Percentiles rank a stretch among this genome's conserved stretches.
Evolutionary conservation across 2,329 filamentous ascomycete genomes (phyloP).

Genomic region (Hypoxylon sp.): DNA sequence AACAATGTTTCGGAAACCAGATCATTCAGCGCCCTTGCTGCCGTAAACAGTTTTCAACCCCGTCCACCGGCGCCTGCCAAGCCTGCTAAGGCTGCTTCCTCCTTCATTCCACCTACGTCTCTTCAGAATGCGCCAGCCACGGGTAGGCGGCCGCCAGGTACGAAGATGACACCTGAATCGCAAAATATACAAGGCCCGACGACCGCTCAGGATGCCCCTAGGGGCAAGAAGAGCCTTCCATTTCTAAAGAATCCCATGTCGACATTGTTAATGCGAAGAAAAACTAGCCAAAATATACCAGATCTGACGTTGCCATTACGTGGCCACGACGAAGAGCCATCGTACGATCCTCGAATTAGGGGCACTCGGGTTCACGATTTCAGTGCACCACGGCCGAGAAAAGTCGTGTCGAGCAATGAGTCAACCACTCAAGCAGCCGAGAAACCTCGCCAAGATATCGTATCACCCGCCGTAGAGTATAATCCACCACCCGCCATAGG

Average conservation of each 20-base stretch:
- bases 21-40: slow-evolving; percentile 49
- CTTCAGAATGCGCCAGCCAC: slow-evolving; percentile 57
- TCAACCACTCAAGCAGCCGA: slow-evolving; percentile 40
- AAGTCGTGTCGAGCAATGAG: slow-evolving; percentile 55
- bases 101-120: slow-evolving; percentile 67
- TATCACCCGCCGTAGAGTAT: slow-evolving; percentile 43
- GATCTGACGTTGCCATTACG: slow-evolving; percentile 61
- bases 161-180: slow-evolving; percentile 59
- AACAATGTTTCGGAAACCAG: slow-evolving; percentile 36
- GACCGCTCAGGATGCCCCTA: slow-evolving; percentile 58
- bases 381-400: slow-evolving; percentile 70
- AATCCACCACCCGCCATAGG: slow-evolving; percentile 33
- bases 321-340: slow-evolving; percentile 60
- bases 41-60: slow-evolving; percentile 52
- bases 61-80: slow-evolving; percentile 49
- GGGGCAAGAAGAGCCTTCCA: slow-evolving; percentile 68
- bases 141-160: slow-evolving; percentile 62
- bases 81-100: slow-evolving; percentile 56
- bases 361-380: slow-evolving; percentile 77
- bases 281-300: slow-evolving; percentile 64
- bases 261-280: slow-evolving; percentile 70
- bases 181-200: slow-evolving; percentile 52
- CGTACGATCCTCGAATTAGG: slow-evolving; percentile 74
- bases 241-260: slow-evolving; percentile 74
- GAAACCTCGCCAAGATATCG: slow-evolving; percentile 44